Conservation (phyloP, 2,329 filamentous ascomycete genomes). For the Monosporascus sp. region DNA sequence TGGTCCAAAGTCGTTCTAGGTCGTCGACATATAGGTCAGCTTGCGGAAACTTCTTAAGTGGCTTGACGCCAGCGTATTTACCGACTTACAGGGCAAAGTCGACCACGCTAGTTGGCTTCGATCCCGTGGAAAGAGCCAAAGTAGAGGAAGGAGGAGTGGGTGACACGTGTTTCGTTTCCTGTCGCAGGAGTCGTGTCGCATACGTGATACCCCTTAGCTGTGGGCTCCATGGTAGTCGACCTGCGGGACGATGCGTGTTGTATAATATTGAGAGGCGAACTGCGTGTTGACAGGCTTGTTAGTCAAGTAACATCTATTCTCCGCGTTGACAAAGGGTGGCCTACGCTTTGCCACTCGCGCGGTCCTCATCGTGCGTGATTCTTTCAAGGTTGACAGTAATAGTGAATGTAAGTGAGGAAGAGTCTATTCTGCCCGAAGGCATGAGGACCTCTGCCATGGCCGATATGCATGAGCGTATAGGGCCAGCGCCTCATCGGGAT, state of each 20-base stretch:
- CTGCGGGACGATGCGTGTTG: neutral
- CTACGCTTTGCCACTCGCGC: neutral
- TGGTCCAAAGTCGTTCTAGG: constrained; percentile 63
- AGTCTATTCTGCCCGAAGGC: neutral
- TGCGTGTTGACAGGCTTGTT: neutral
- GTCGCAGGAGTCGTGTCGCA: neutral
- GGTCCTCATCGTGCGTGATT: neutral
- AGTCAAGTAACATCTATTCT: neutral
- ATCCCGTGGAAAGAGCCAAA: constrained; percentile 2
- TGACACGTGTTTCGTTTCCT: neutral
- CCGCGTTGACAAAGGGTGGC: neutral
- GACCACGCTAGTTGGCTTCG: constrained; percentile 7
- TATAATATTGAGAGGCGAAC: neutral
- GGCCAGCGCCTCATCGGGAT: constrained; percentile 3
- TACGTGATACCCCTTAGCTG: neutral
- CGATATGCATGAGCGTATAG: neutral
- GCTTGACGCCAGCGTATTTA: neutral
- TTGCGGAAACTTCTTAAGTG: neutral
- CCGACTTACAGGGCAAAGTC: constrained; percentile 15
- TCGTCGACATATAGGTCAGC: neutral
- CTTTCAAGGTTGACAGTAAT: neutral
- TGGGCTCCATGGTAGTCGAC: neutral
- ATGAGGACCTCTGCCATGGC: neutral
- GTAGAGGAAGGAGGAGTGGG: neutral
- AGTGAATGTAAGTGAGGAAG: neutral